Evolutionary conservation across 108 stramenopile species (phyloP).

Genomic region (Pseudonitzschia multiseries): DNA sequence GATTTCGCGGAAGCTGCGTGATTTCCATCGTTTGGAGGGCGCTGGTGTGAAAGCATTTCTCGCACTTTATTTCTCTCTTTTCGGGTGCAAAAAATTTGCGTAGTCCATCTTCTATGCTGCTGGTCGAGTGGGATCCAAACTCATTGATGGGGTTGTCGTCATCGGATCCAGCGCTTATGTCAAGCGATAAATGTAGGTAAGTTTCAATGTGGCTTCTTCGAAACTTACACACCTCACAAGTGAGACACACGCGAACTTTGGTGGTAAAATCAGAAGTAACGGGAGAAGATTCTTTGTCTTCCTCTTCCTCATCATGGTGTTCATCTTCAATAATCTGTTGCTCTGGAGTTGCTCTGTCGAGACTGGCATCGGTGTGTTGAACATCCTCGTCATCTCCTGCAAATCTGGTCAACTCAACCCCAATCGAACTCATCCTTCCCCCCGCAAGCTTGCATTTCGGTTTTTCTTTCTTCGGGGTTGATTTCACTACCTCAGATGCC

Average conservation of each 20-base stretch:
- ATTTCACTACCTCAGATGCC: neutral
- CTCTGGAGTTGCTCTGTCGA: neutral
- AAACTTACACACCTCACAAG: constrained; percentile 61
- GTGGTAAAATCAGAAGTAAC: constrained; percentile 48
- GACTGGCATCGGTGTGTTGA: neutral
- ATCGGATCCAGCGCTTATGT: constrained; percentile 33
- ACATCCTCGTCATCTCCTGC: constrained; percentile 15
- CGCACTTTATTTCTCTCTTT: constrained; percentile 77
- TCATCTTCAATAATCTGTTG: constrained; percentile 2
- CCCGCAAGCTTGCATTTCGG: constrained; percentile 51
- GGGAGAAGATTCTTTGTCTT: constrained; percentile 20
- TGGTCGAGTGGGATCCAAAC: neutral
- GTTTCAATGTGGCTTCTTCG: constrained; percentile 50
- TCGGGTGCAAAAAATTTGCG: constrained; percentile 73
- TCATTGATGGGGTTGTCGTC: neutral
- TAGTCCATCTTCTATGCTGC: constrained; percentile 50
- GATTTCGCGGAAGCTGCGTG: constrained; percentile 38
- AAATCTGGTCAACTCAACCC: constrained; percentile 23
- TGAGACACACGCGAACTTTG: constrained; percentile 47
- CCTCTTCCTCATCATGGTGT: constrained; percentile 7
- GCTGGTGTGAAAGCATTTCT: constrained; percentile 73
- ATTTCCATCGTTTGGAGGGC: constrained; percentile 49
- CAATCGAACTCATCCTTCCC: constrained; percentile 39
- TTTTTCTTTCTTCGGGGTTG: constrained; percentile 2
- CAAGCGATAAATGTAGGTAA: constrained; percentile 54